Conservation (phyloP, 176 grass and related monocot genomes). For the Carex pumila region DNA sequence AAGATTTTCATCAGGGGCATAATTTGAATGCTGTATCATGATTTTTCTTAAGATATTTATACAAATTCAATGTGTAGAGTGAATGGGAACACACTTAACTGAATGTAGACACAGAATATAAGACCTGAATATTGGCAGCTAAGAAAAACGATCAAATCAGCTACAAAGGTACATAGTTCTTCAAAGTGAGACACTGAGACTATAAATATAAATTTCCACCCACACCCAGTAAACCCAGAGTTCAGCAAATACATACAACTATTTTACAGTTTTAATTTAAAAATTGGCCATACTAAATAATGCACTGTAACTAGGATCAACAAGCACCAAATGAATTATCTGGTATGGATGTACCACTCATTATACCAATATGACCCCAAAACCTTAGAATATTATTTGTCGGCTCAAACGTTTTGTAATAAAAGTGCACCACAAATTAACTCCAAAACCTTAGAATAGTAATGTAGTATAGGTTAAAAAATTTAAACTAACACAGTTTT, state of each 20-base stretch:
- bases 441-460: too few relatives aligned
- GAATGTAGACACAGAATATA: slow-evolving; percentile 57
- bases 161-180: background rate
- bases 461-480: too few relatives aligned
- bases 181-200: background rate
- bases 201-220: background rate
- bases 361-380: background rate
- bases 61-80: background rate
- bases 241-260: background rate
- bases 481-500: too few relatives aligned
- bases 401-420: background rate
- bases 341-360: background rate
- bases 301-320: background rate
- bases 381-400: background rate
- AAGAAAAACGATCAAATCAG: slow-evolving; percentile 30
- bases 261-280: background rate
- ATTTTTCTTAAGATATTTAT: background rate
- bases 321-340: background rate
- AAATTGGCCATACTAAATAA: background rate
- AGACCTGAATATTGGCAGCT: slow-evolving; percentile 27
- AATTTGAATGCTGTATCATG: background rate
- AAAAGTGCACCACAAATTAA: background rate
- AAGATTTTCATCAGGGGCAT: too few relatives aligned
- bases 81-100: slow-evolving; percentile 27
- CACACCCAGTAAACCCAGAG: background rate